Percentiles rank a stretch among this genome's conserved stretches.
phyloP scores from a whole-genome alignment of 73 alveolate genomes.

The Tetrahymena malaccensis region DNA sequence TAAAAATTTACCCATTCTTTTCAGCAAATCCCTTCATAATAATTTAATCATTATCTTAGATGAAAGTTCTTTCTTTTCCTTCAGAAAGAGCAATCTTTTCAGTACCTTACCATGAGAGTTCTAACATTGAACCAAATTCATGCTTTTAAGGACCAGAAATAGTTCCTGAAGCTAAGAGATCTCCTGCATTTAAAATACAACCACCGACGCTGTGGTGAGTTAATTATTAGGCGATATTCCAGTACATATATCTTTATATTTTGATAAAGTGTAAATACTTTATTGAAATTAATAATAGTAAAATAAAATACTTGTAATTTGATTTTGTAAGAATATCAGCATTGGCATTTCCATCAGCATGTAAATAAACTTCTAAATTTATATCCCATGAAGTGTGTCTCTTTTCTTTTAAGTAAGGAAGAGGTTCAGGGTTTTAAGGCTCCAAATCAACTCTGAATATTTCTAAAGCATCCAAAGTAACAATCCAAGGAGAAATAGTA shows the following conservation, averaged over 20 bases:
- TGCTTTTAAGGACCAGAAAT: constrained; percentile 70
- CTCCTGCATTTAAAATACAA: constrained; percentile 77
- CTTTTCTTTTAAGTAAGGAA: constrained; percentile 70
- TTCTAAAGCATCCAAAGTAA: constrained; percentile 84
- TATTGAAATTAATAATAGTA: not conserved
- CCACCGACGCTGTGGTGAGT: constrained; percentile 90
- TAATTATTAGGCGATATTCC: constrained; percentile 79
- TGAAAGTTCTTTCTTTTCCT: constrained; percentile 76
- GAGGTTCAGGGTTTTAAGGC: constrained; percentile 85
- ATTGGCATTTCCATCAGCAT: constrained; percentile 29
- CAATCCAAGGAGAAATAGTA: constrained; percentile 90
- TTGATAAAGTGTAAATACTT: not conserved
- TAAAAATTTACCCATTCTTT: not conserved
- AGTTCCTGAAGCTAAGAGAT: constrained; percentile 85
- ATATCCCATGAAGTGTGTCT: constrained; percentile 71
- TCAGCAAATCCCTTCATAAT: constrained; percentile 56
- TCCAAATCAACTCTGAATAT: constrained; percentile 71
- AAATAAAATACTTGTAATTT: constrained; percentile 43
- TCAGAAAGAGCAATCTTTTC: constrained; percentile 55
- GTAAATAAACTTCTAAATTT: constrained; percentile 53
- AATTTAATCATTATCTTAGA: constrained; percentile 68
- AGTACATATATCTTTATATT: constrained; percentile 62
- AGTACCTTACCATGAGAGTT: constrained; percentile 77
- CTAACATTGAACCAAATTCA: constrained; percentile 73
- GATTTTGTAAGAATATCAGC: constrained; percentile 51